phyloP scores from a whole-genome alignment of 306 rosid species.

The Corylus heterophylla region DNA sequence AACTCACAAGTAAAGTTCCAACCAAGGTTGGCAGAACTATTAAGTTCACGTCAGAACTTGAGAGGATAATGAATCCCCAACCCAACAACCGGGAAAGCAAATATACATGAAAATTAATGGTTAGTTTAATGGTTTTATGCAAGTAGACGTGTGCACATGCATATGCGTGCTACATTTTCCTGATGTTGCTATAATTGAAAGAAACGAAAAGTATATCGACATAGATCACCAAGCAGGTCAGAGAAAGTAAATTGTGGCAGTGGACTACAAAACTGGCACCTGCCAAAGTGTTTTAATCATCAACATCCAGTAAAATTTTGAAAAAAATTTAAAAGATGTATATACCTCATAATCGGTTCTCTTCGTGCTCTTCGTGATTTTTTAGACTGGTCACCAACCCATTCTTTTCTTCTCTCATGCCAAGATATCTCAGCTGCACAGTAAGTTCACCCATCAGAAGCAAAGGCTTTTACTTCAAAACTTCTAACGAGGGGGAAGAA shows the following conservation, averaged over 20 bases:
- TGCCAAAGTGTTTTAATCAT: background rate
- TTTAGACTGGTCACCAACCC: constrained; percentile 55
- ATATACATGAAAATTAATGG: background rate
- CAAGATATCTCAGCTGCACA: constrained; percentile 73
- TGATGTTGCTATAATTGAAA: background rate
- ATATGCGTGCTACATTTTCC: background rate
- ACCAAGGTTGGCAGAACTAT: background rate
- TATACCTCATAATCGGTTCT: constrained; percentile 65
- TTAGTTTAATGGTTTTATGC: background rate
- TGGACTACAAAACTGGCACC: background rate
- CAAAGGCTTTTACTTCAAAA: constrained; percentile 7
- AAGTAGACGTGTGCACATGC: background rate
- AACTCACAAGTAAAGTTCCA: too few relatives aligned
- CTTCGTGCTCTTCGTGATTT: constrained; percentile 37
- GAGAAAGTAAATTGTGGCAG: background rate
- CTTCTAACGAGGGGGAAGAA: background rate
- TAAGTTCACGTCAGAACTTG: background rate
- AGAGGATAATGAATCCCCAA: background rate
- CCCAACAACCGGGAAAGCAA: background rate
- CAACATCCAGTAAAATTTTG: background rate
- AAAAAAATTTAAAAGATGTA: constrained; percentile 6
- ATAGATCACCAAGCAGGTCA: background rate
- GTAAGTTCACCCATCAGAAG: background rate
- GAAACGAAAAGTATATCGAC: background rate
- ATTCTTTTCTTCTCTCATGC: constrained; percentile 61